Evolutionary conservation across 352 stramenopile genomes (phyloP).

Genomic region (Globisporangium paddicum): DNA sequence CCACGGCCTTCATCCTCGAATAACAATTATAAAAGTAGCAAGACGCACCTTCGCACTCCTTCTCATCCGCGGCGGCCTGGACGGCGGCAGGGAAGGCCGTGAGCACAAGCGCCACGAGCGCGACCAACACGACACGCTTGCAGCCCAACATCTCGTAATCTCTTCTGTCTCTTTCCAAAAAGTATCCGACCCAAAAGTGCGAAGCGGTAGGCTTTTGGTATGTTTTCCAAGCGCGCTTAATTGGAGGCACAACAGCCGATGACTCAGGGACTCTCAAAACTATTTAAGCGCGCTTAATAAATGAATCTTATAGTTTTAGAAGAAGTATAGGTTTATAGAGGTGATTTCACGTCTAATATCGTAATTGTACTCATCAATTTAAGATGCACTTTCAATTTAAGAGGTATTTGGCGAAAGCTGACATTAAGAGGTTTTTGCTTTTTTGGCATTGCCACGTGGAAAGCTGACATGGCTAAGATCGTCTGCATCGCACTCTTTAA

Average conservation of each 20-base stretch:
- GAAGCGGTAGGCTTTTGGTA: background rate
- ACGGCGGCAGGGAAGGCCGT: constrained; percentile 19
- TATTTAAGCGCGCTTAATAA: constrained; percentile 6
- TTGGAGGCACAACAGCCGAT: background rate
- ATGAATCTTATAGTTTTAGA: too few relatives aligned
- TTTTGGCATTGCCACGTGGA: constrained; percentile 7
- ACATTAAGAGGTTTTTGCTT: too few relatives aligned
- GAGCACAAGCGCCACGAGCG: constrained; percentile 62
- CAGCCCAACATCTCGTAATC: constrained; percentile 36
- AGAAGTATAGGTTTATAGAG: too few relatives aligned
- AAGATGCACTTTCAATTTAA: too few relatives aligned
- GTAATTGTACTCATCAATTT: too few relatives aligned
- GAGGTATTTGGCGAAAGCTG: background rate
- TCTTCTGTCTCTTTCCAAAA: constrained; percentile 11
- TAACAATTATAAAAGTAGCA: too few relatives aligned
- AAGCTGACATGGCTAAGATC: background rate
- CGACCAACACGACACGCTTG: constrained; percentile 59
- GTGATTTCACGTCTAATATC: too few relatives aligned
- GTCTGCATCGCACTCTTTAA: background rate
- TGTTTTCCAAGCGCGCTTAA: constrained; percentile 24
- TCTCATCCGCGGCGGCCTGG: constrained; percentile 53
- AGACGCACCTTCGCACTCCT: constrained; percentile 90
- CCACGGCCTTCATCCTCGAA: too few relatives aligned
- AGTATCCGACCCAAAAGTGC: constrained; percentile 9
- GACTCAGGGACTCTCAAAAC: background rate